Base-by-base conservation (phyloP, 148 eudicot species). In the Simmondsia chinensis region DNA sequence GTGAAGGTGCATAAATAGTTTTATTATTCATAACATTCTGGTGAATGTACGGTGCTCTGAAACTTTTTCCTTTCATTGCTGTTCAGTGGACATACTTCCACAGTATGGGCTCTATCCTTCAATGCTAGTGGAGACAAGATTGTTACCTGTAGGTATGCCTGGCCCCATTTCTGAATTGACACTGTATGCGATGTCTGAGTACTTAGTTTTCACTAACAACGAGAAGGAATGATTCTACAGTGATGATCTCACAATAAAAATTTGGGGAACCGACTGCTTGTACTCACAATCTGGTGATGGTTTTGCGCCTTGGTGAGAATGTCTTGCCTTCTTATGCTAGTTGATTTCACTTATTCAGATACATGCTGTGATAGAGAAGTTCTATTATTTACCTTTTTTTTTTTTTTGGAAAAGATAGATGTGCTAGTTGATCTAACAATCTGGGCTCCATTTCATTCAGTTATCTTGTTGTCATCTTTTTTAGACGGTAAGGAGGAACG, bases 101-200 rank as follows among this genome's bases (percentile, higher is more conserved):
- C 96, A 32, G 96, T 93, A 23, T 82, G 96, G 96, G 76, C 91
- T 39, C 29, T 93, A 40, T 77, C 94, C 29, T 82, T 93, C 30
- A 86, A 73, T 67, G 65, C 77, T 49, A 59, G 33, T 7, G 96
- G 99, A 52, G 87, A 83, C 65, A 82, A 74, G 72, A 86, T 93
- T 94, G 89, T 80, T 37, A 56, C 94, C n/a, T 82, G 88, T 68
- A 79, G 99, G 99, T 93, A 82, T 28, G 71, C 32, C 7, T 39
- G 33, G 45, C 8, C 44, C 31, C 43, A 15, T 43, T 28, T 6
- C 34, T 55, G 67, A 9, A 42, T 33, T 40, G 15, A 1, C 39
- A 28, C 9, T 7, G n/a, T n/a, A n/a, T n/a, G n/a, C n/a, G n/a
- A n/a, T n/a, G n/a, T n/a, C n/a, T n/a, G n/a, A n/a, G n/a, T n/a